These are phyloP conservation scores for Penicillium cinerascens DNA, from an alignment of 495 filamentous ascomycete species.

Conservation along the genomic window DNA sequence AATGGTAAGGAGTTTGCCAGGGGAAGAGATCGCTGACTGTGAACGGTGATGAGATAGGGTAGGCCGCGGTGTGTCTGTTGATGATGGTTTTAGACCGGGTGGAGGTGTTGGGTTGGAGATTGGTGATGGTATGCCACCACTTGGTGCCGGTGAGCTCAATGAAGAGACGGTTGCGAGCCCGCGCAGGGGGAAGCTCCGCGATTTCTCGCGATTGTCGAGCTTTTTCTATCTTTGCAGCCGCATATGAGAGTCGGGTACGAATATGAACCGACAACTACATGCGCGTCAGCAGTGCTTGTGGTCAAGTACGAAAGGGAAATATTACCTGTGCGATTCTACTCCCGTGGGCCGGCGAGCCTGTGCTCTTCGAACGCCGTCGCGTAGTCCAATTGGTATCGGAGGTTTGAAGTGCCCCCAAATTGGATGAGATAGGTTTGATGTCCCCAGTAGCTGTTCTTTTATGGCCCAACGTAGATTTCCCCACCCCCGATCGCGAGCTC, in stretches of 20 bases:
- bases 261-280: constrained; percentile 70
- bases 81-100: constrained; percentile 1
- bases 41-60: constrained; percentile 17
- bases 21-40: constrained; percentile 20
- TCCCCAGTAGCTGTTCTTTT: constrained; percentile 66
- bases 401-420: constrained; percentile 34
- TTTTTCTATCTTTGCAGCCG: constrained; percentile 85
- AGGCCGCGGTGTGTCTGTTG: constrained; percentile 4
- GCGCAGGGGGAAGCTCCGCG: constrained; percentile 61
- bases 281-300: constrained; percentile 15
- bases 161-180: constrained; percentile 49
- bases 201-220: constrained; percentile 71
- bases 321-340: constrained; percentile 73
- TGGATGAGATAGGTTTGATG: constrained; percentile 49
- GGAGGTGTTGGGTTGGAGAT: constrained; percentile 9
- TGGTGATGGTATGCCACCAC: constrained; percentile 5
- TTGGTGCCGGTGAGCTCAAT: constrained; percentile 4
- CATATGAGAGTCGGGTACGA: constrained; percentile 77
- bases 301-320: constrained; percentile 5
- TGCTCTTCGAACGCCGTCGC: constrained; percentile 61
- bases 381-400: constrained; percentile 21
- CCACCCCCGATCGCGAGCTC: constrained; percentile 8
- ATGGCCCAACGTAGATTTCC: constrained; percentile 27
- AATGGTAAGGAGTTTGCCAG: constrained; percentile 16
- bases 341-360: constrained; percentile 56